These are phyloP conservation scores for Phyllostachys edulis DNA, from an alignment of 176 grass and related monocot genomes.

Conservation along the genomic window DNA sequence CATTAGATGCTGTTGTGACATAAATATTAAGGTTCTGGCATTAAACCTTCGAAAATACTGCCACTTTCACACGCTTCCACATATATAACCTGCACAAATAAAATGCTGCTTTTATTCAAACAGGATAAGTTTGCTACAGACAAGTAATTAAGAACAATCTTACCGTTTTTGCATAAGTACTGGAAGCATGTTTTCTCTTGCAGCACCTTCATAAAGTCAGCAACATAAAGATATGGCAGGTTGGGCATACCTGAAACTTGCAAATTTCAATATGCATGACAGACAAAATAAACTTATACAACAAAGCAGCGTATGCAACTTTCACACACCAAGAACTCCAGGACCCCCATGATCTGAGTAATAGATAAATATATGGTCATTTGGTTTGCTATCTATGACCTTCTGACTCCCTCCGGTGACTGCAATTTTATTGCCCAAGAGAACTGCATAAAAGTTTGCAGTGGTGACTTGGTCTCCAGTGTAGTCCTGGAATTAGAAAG, in stretches of 20 bases:
- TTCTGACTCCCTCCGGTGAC: constrained; percentile 72
- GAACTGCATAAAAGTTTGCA: constrained; percentile 61
- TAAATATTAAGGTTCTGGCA: constrained; percentile 84
- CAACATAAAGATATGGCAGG: constrained; percentile 62
- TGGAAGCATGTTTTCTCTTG: constrained; percentile 60
- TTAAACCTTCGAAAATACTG: constrained; percentile 84
- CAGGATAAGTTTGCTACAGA: neutral
- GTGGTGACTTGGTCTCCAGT: constrained; percentile 50
- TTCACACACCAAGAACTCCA: constrained; percentile 66
- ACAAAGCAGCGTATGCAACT: neutral
- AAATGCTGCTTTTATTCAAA: constrained; percentile 19
- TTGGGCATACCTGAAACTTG: constrained; percentile 66
- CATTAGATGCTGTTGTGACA: constrained; percentile 81
- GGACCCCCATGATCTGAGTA: constrained; percentile 82
- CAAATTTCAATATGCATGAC: neutral
- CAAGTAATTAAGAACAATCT: neutral
- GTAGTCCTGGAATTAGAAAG: constrained; percentile 55
- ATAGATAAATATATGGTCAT: constrained; percentile 74
- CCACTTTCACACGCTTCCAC: constrained; percentile 97
- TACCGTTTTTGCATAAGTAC: constrained; percentile 70
- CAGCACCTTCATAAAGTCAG: constrained; percentile 61
- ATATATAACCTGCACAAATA: constrained; percentile 73
- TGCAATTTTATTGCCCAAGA: constrained; percentile 61
- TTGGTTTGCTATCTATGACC: constrained; percentile 65
- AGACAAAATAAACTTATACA: neutral